A percentile compares a stretch with the other conserved stretches of the same genome.
Evolutionary conservation across 495 filamentous ascomycete genomes (phyloP).

Genomic region (Trichoderma asperelloides): DNA sequence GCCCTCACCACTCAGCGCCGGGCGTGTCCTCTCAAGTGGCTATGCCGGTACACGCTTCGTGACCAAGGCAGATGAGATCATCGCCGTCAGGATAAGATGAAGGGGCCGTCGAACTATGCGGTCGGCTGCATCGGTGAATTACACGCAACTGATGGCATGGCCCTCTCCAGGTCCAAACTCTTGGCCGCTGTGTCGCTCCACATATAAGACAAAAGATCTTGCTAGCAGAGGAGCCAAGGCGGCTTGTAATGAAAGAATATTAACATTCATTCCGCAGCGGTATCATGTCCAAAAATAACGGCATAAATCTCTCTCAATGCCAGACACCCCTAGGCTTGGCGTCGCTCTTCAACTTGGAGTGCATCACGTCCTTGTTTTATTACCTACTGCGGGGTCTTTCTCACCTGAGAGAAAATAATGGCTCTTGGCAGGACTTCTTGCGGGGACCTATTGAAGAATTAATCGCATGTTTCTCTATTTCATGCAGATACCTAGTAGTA

Average conservation of each 20-base stretch:
- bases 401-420: background rate
- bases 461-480: too few species aligned
- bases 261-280: background rate
- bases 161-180: background rate
- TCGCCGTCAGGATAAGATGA: too few species aligned
- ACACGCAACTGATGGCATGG: background rate
- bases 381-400: background rate
- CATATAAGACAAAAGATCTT: background rate
- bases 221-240: background rate
- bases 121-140: background rate
- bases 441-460: too few species aligned
- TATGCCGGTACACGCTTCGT: too few species aligned
- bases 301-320: background rate
- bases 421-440: background rate
- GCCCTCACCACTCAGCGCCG: too few species aligned
- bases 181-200: background rate
- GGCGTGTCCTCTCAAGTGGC: too few species aligned
- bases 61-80: too few species aligned
- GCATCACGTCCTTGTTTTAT: background rate
- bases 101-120: too few species aligned
- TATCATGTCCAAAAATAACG: background rate
- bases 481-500: too few species aligned
- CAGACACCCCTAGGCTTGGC: background rate
- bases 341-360: background rate
- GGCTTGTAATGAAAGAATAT: background rate